These are phyloP conservation scores for Sclerotinia subarctica DNA, from an alignment of 2,329 filamentous ascomycete species.

Conservation along the genomic window DNA sequence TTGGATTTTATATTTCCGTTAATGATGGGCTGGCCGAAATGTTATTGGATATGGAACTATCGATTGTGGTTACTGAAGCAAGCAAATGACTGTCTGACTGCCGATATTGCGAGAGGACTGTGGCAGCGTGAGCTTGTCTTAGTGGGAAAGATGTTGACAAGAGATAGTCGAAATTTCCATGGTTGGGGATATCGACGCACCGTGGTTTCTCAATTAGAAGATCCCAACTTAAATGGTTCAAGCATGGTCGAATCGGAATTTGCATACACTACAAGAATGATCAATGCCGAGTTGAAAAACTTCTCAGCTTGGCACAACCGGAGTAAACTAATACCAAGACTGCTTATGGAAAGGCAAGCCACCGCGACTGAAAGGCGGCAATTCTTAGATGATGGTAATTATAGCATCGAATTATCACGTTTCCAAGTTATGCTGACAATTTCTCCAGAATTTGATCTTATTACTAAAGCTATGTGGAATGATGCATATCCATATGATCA, in stretches of 20 bases:
- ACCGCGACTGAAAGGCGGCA: slow-evolving; percentile 58
- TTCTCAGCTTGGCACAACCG: slow-evolving; percentile 97
- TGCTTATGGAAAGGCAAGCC: slow-evolving; percentile 69
- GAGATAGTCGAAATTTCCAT: slow-evolving; percentile 90
- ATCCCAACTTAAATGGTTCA: slow-evolving; percentile 46
- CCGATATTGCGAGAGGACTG: slow-evolving; percentile 55
- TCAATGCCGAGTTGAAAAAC: slow-evolving; percentile 80
- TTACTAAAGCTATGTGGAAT: slow-evolving; percentile 65
- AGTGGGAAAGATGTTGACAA: slow-evolving; percentile 81
- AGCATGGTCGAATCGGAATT: slow-evolving; percentile 80
- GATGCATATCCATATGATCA: slow-evolving; percentile 89
- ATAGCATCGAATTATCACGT: not conserved
- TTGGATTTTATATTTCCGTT: slow-evolving; percentile 80
- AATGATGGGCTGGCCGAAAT: slow-evolving; percentile 84
- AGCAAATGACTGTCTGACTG: slow-evolving; percentile 61
- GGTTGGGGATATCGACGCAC: slow-evolving; percentile 89
- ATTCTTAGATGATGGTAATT: slow-evolving; percentile 67
- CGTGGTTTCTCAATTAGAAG: slow-evolving; percentile 74
- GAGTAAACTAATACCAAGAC: slow-evolving; percentile 73
- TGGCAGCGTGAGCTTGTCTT: slow-evolving; percentile 84
- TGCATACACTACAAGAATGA: slow-evolving; percentile 87
- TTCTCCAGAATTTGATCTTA: slow-evolving; percentile 65
- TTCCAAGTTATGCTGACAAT: slow-evolving; percentile 24
- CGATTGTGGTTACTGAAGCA: slow-evolving; percentile 79
- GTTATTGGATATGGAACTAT: slow-evolving; percentile 99